Conservation (phyloP, 768 basidiomycete genomes). For the Mycena pura region DNA sequence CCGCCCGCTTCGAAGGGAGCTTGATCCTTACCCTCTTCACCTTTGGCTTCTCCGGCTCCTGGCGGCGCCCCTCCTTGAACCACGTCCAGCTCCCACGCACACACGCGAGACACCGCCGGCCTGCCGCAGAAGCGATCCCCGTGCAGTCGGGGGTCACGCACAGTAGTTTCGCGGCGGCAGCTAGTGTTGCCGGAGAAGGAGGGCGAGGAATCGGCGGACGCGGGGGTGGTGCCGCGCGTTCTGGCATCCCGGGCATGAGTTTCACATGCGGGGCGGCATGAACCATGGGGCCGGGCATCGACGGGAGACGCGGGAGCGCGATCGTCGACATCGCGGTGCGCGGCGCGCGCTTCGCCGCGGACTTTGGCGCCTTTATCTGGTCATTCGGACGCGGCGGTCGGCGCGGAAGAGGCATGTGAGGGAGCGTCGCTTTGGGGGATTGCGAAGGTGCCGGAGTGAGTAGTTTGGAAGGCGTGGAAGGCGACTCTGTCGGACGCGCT, state of each 20-base stretch:
- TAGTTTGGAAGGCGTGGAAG: background rate
- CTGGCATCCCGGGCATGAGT: background rate
- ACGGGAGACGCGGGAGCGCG: background rate
- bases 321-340: background rate
- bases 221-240: too few species aligned
- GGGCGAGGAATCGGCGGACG: too few species aligned
- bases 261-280: background rate
- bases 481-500: background rate
- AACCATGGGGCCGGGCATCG: background rate
- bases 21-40: constrained; percentile 13
- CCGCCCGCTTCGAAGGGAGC: constrained; percentile 8
- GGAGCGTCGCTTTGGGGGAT: background rate
- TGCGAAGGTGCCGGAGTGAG: background rate
- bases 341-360: background rate
- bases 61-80: background rate
- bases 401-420: background rate
- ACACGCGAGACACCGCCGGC: constrained; percentile 19
- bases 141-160: constrained; percentile 20
- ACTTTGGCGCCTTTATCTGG: background rate
- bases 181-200: too few species aligned
- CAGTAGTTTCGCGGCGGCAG: background rate
- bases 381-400: background rate
- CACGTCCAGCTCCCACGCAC: constrained; percentile 19
- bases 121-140: background rate
- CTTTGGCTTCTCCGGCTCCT: background rate